Conservation (phyloP, 805 yeast species). For the Saccharomycopsis capsularis region DNA sequence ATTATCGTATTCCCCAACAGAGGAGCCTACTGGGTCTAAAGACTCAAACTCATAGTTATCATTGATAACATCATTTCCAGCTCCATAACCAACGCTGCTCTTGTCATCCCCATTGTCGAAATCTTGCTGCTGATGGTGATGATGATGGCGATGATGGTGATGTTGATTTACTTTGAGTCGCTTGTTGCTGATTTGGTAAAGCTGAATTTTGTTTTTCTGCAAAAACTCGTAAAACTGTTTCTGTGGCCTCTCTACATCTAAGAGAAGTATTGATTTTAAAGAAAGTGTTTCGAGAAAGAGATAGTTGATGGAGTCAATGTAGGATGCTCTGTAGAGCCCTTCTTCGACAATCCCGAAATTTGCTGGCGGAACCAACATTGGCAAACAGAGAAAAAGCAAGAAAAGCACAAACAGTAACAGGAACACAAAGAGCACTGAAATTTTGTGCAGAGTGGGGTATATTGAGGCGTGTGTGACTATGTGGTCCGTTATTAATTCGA, state of each 20-base stretch:
- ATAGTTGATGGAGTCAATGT: constrained; percentile 65
- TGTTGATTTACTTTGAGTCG: constrained; percentile 13
- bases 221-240: constrained; percentile 62
- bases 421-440: too few species aligned
- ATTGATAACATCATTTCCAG: neutral
- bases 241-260: constrained; percentile 84
- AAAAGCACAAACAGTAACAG: too few species aligned
- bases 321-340: constrained; percentile 77
- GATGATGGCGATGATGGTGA: too few species aligned
- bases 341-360: constrained; percentile 88
- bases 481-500: too few species aligned
- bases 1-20: neutral
- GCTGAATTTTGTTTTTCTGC: constrained; percentile 45
- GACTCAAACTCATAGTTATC: too few species aligned
- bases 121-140: constrained; percentile 11
- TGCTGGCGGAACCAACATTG: constrained; percentile 87
- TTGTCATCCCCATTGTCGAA: constrained; percentile 13
- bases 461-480: too few species aligned
- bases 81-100: neutral
- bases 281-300: constrained; percentile 72
- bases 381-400: too few species aligned
- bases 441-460: too few species aligned
- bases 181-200: constrained; percentile 26
- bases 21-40: neutral
- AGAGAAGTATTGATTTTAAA: constrained; percentile 58